Evolutionary conservation across 345 rosid genomes (phyloP).

Genomic region (Angophora floribunda): DNA sequence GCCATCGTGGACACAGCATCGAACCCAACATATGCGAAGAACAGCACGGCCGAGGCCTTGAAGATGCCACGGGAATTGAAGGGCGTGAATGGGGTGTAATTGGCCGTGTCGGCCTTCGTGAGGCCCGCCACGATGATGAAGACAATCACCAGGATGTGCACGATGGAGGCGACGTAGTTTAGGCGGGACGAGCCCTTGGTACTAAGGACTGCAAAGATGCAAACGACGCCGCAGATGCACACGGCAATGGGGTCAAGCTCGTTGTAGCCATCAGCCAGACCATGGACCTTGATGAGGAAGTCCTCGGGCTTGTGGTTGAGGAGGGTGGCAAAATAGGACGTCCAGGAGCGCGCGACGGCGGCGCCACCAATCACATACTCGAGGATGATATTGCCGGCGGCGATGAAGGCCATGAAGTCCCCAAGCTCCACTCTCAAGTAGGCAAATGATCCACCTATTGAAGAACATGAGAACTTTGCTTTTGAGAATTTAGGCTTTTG

Average conservation of each 20-base stretch:
- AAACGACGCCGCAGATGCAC: conserved; percentile 5
- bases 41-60: conserved; percentile 24
- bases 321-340: conserved; percentile 75
- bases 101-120: conserved; percentile 14
- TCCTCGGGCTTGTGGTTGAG: conserved; percentile 40
- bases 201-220: conserved; percentile 31
- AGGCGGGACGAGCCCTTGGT: conserved; percentile 41
- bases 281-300: conserved; percentile 35
- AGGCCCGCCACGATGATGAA: conserved; percentile 44
- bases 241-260: conserved; percentile 34
- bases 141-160: conserved; percentile 20
- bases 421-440: conserved; percentile 87
- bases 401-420: conserved; percentile 63
- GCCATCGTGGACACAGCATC: conserved; percentile 42
- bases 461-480: neutral
- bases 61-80: conserved; percentile 23
- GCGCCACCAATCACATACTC: conserved; percentile 68
- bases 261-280: conserved; percentile 16
- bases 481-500: neutral
- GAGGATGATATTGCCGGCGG: conserved; percentile 78
- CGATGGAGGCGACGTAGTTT: conserved; percentile 27
- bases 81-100: conserved; percentile 19
- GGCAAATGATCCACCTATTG: conserved; percentile 82
- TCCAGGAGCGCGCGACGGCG: conserved; percentile 75
- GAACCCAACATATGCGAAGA: conserved; percentile 36